Evolutionary conservation across 331 rosid species (phyloP), one percentile per base, ranked within the genome.

Genomic region (Malus hybrid): DNA sequence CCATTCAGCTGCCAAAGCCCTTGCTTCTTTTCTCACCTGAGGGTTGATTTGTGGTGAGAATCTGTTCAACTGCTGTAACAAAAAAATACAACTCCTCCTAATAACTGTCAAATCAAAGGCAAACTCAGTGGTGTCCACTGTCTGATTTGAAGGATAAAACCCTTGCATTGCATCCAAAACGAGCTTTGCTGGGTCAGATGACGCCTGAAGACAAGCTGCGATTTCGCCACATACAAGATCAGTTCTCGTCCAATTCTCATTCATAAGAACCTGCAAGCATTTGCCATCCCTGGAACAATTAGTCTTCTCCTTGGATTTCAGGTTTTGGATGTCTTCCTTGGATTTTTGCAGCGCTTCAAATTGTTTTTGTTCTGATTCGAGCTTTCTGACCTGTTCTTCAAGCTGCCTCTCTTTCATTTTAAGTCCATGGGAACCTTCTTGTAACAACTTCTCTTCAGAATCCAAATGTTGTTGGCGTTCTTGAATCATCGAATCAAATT

Each of bases 141-240:
- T 77, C 4, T 42, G 46, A 60, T 52, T 42, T 28, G 77, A 59
- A 57, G 85, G 80, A 29, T 75, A 72, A 76, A 86, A 78, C 7
- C 83, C 82, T n/a, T 72, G 67, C 83, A 86, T 80, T 27, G 82
- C 83, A 72, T 86, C 87, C 62, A 86, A 73, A 60, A 86, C 84
- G 78, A 86, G 70, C 68, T 76, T 83, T 12, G 80, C 71, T 57
- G 85, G 82, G 69, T 86, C 74, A 0, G 28, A n/a, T 6, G 82
- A 83, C 4, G 60, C 74, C 70, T 18, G 69, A 61, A 86, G 83
- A 78, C 69, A 31, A 28, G 44, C 19, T 46, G 57, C 72, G 16
- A 83, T 71, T 59, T 75, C 76, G 18, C 7, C 20, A 70, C 73
- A 22, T 15, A 72, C 70, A n/a, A 24, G 36, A 19, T 80, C 85